Conservation (phyloP, 2,329 filamentous ascomycete species). For the Fusarium graminum region DNA sequence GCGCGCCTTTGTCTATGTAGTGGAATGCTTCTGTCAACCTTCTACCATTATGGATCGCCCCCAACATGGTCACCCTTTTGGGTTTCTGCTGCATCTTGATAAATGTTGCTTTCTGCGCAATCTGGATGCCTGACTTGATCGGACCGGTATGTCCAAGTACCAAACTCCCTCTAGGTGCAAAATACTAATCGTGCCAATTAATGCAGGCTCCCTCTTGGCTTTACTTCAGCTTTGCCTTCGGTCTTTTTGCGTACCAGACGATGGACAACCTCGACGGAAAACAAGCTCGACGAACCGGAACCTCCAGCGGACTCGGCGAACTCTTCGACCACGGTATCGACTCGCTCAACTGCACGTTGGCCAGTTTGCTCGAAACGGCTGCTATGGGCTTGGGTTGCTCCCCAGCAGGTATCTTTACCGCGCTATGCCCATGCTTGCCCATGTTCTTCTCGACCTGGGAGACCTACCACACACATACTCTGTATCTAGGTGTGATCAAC, state of each 20-base stretch:
- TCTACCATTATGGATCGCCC: constrained; percentile 94
- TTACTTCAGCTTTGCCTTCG: constrained; percentile 95
- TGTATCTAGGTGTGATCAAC: constrained; percentile 97
- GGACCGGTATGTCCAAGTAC: constrained; percentile 76
- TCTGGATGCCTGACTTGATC: constrained; percentile 89
- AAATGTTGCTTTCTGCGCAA: constrained; percentile 80
- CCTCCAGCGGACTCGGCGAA: constrained; percentile 93
- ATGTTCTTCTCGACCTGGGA: constrained; percentile 99
- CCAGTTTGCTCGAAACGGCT: constrained; percentile 88
- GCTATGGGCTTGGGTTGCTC: constrained; percentile 92
- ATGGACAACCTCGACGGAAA: constrained; percentile 99
- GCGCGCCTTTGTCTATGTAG: constrained; percentile 61
- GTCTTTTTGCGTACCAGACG: constrained; percentile 98
- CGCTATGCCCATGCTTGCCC: constrained; percentile 88
- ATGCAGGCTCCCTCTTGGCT: constrained; percentile 85
- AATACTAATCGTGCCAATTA: constrained; percentile 26
- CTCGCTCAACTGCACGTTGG: constrained; percentile 95
- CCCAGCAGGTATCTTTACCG: constrained; percentile 89
- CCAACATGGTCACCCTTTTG: constrained; percentile 96
- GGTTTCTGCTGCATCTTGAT: constrained; percentile 94
- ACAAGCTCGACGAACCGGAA: constrained; percentile 93
- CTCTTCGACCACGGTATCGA: constrained; percentile 99
- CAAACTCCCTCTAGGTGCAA: neutral
- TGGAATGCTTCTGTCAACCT: constrained; percentile 97
- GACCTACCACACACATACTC: constrained; percentile 97